Evolutionary conservation across 345 rosid genomes (phyloP).

Genomic region (Geranium rotundifolium): DNA sequence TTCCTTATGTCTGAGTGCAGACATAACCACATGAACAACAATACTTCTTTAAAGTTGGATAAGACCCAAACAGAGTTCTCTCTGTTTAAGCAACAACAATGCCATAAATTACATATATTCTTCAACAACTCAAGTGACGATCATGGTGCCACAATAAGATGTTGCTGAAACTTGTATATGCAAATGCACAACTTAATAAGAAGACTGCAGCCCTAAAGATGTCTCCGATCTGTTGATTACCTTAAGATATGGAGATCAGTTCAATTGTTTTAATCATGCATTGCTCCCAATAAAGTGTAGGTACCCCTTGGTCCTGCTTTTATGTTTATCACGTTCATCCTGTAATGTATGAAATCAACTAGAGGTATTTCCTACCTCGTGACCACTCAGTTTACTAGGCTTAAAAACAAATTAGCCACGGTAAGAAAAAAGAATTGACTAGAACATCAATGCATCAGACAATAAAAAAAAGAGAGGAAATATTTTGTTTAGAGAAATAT

Average conservation of each 20-base stretch:
- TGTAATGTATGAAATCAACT: neutral
- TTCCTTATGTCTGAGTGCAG: neutral
- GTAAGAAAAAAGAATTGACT: neutral
- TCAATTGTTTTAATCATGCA: neutral
- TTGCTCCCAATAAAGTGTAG: neutral
- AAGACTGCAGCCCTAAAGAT: neutral
- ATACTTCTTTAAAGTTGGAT: neutral
- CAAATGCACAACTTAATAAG: neutral
- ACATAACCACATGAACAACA: neutral
- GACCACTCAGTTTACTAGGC: neutral
- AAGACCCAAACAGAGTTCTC: neutral
- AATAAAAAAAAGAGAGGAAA: neutral
- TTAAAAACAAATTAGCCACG: neutral
- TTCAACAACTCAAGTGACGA: neutral
- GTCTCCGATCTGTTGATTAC: neutral
- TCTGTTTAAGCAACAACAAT: neutral
- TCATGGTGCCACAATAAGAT: neutral
- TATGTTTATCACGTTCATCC: neutral
- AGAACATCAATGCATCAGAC: neutral
- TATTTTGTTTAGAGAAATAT: neutral
- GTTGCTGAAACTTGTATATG: neutral
- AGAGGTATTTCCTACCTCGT: neutral
- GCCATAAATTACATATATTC: neutral
- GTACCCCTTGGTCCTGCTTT: neutral
- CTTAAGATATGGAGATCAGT: neutral